These are phyloP conservation scores for Macadamia tetraphylla DNA, from an alignment of 164 flowering plant genomes.

Conservation along the genomic window DNA sequence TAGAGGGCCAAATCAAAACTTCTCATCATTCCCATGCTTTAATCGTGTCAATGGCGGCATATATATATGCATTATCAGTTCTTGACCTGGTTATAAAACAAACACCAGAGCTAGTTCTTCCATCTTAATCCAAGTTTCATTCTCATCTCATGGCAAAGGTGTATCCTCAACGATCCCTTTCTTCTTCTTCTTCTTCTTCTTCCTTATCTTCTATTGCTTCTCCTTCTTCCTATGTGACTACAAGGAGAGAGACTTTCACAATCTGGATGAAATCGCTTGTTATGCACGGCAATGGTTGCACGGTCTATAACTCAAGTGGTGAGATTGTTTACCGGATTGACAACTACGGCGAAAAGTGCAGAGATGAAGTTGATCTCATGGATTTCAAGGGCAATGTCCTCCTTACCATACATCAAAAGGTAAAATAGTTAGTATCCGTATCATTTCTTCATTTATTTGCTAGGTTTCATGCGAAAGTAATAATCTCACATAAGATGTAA, in stretches of 20 bases:
- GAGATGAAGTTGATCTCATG: slow-evolving; percentile 34
- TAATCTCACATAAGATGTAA: too few species aligned
- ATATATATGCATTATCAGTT: too few species aligned
- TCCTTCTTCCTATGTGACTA: slow-evolving; percentile 7
- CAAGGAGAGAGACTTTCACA: slow-evolving; percentile 26
- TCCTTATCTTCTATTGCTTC: neutral
- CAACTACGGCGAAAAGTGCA: slow-evolving; percentile 30
- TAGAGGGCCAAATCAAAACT: too few species aligned
- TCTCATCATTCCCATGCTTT: too few species aligned
- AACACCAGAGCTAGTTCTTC: too few species aligned
- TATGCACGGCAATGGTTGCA: slow-evolving; percentile 27
- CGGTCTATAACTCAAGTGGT: slow-evolving; percentile 30
- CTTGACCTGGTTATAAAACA: too few species aligned
- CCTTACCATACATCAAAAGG: slow-evolving; percentile 27
- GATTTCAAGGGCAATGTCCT: slow-evolving; percentile 31
- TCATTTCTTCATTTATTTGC: neutral
- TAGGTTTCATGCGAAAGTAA: too few species aligned
- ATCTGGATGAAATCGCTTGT: slow-evolving; percentile 45
- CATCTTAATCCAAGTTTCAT: neutral
- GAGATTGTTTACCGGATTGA: slow-evolving; percentile 32
- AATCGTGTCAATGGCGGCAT: too few species aligned
- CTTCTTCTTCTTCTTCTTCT: neutral
- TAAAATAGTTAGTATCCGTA: neutral
- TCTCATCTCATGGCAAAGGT: slow-evolving; percentile 17
- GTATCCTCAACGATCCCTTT: slow-evolving; percentile 2